A percentile compares a stretch with the other conserved stretches of the same genome.
phyloP scores from a whole-genome alignment of 164 flowering plant species.

The Chloranthus sessilifolius region DNA sequence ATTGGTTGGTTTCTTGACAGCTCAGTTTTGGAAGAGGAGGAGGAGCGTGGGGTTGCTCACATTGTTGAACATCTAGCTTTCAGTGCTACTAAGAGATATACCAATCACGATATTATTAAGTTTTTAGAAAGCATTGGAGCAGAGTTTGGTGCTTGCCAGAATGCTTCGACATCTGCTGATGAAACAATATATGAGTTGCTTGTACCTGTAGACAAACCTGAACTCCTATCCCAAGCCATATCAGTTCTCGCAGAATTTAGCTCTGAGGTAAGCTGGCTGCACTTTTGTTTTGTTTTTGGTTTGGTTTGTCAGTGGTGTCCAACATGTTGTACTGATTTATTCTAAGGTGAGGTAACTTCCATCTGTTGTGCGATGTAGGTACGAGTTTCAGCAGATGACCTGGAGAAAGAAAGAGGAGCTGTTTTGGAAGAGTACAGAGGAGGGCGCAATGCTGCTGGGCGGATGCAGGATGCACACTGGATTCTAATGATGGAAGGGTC shows the following conservation, averaged over 20 bases:
- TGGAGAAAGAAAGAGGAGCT: conserved; percentile 96
- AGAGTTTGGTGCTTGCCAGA: conserved; percentile 97
- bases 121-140: conserved; percentile 96
- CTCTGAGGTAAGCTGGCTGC: conserved; percentile 54
- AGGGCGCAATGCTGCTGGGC: conserved; percentile 76
- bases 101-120: conserved; percentile 85
- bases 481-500: conserved; percentile 88
- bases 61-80: conserved; percentile 97
- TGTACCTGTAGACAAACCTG: conserved; percentile 95
- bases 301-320: background rate
- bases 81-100: conserved; percentile 83
- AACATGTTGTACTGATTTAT: background rate
- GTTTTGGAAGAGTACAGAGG: conserved; percentile 92
- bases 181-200: conserved; percentile 92
- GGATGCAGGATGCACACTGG: conserved; percentile 98
- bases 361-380: conserved; percentile 38
- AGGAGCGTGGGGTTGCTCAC: conserved; percentile 97
- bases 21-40: conserved; percentile 97
- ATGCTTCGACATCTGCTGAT: conserved; percentile 90
- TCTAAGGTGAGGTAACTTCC: background rate
- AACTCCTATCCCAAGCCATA: conserved; percentile 76
- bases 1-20: conserved; percentile 44
- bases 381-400: conserved; percentile 74
- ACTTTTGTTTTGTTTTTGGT: background rate
- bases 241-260: conserved; percentile 91